phyloP scores from a whole-genome alignment of 108 stramenopile genomes.

The Mayamaea pseudoterrestris region DNA sequence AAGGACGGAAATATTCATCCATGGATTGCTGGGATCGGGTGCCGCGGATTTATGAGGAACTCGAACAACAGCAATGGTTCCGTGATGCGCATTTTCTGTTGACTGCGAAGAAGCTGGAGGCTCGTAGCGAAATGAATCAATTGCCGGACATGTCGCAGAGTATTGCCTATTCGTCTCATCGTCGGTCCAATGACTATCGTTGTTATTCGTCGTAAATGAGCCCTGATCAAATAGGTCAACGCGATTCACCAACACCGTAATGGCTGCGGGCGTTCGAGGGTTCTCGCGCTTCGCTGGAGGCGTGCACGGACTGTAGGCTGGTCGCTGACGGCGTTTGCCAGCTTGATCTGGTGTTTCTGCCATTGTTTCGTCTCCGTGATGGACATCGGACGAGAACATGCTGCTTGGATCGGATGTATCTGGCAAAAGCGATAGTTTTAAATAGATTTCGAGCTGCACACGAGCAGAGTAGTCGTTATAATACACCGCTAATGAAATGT shows the following conservation, averaged over 20 bases:
- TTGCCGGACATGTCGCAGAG: neutral
- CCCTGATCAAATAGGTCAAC: conserved; percentile 34
- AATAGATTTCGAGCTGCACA: too few relatives aligned
- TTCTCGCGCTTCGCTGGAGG: conserved; percentile 1
- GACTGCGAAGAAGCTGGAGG: neutral
- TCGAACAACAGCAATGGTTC: conserved; percentile 1
- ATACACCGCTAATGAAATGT: too few relatives aligned
- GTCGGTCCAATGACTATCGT: too few relatives aligned
- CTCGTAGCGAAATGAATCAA: neutral
- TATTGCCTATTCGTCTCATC: neutral
- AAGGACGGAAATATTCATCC: conserved; percentile 2
- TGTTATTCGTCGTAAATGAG: neutral
- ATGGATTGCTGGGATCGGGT: neutral
- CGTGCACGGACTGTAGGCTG: neutral
- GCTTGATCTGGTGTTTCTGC: too few relatives aligned
- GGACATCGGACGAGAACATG: too few relatives aligned
- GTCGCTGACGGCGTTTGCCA: too few relatives aligned
- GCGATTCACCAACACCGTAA: conserved; percentile 43
- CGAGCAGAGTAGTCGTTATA: too few relatives aligned
- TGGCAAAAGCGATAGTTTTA: too few relatives aligned
- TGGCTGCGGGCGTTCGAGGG: conserved; percentile 16
- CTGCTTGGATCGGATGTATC: too few relatives aligned
- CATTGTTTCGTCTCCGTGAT: too few relatives aligned
- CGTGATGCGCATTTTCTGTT: neutral
- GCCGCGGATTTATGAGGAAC: neutral